phyloP scores from a whole-genome alignment of 345 rosid species.

The Corchorus olitorius region DNA sequence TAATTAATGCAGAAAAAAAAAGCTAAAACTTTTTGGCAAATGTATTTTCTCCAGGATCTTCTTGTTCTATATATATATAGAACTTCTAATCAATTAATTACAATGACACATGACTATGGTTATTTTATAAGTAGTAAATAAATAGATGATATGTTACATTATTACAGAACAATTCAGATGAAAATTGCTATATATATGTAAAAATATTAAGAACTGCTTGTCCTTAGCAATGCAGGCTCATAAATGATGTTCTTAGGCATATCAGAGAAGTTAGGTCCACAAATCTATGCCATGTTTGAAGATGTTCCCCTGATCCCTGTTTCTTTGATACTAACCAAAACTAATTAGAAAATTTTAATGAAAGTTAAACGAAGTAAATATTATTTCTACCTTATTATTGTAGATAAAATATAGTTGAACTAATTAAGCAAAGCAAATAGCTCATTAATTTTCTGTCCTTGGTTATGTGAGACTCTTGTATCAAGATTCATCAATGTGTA shows the following conservation, averaged over 20 bases:
- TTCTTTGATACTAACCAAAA: not conserved
- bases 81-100: no score
- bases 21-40: not conserved
- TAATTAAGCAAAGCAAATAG: no score
- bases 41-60: not conserved
- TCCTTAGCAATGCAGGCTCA: not conserved
- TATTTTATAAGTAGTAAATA: no score
- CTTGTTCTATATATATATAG: not conserved
- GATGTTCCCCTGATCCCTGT: conserved; percentile 24
- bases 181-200: not conserved
- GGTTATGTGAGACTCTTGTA: no score
- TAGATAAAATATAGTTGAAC: no score
- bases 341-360: not conserved
- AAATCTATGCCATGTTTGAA: conserved; percentile 30
- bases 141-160: no score
- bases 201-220: not conserved
- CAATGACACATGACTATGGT: not conserved
- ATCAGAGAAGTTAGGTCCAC: conserved; percentile 24
- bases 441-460: no score
- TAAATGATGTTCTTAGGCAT: not conserved
- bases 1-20: not conserved
- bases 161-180: not conserved
- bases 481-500: no score
- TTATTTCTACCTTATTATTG: no score
- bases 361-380: not conserved